Base-by-base conservation (phyloP, 257 asterid genomes). In the Verbena officinalis region DNA sequence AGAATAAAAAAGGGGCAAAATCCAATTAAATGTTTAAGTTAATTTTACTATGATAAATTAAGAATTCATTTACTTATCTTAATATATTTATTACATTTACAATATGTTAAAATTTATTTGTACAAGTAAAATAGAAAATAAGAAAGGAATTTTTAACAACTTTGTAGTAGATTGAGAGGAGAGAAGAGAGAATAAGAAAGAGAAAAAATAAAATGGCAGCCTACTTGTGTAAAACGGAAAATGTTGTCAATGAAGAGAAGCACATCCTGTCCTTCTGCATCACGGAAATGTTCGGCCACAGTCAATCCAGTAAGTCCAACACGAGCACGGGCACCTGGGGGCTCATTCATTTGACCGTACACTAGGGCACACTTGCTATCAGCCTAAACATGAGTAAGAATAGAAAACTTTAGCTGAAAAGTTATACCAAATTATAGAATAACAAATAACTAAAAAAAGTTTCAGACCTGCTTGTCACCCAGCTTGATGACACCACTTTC, bases 251-350 rank as follows among this genome's bases (percentile, higher is more conserved):
- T 90, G 69, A 93, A 93, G 69, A 93, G 99, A 77, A 93, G 99
- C 89, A 93, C 99, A 70, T 93, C 99, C 74, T 93, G 99, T 9
- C 99, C 99, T 77, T 93, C 99, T 0, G 97, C 97, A 80, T 93
- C 99, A 80, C 99, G 91, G 69, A 93, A 93, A 79, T 93, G 99
- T 73, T 93, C 99, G 44, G 99, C 99, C 19, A 93, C 99, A 34
- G 99, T 93, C 76, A 93, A 75, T 14, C 99, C 99, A 52, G 99
- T 93, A 64, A 93, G 95, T 53, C 99, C 99, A 70, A 93, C 99
- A 75, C 99, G 96, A 63, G 99, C 99, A 90, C 99, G 99, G 55
- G 99, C 99, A 84, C 99, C 99, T 8, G 97, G 99, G 82, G 99
- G 99, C 79, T 93, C 99, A 59, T 93, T 93, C 99, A 93, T 93